Base-by-base conservation (phyloP, 139 green algal genomes). In the Pseudopediastrum boryanum region DNA sequence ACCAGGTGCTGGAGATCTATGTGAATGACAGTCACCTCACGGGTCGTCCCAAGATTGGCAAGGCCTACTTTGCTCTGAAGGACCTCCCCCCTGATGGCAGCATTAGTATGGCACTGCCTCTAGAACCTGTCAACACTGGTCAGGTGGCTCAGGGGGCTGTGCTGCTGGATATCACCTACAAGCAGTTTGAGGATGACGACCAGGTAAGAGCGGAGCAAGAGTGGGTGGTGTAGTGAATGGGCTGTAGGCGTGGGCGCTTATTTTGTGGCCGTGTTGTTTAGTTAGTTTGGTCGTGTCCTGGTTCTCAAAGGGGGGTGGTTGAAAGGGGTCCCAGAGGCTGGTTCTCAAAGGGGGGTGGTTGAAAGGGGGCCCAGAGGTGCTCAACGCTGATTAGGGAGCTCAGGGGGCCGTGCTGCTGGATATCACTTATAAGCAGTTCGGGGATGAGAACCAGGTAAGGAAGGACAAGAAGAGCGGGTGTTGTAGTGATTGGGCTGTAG, bases 1-100 rank as follows among this genome's bases (percentile, higher is more conserved):
- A n/a, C 9, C 91, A 97, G 90, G 67, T 86, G 38, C 58, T 98
- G 68, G 88, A 94, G 73, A 83, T 98, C 50, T 78, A 84, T n/a
- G 91, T 98, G 23, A 85, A 85, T n/a, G 94, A 98, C 82, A 92
- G 82, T 0, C 93, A 90, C 67, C 84, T 97, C 27, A 97, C 94
- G 1, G 93, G 92, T 0, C 89, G 93, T 7, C 86, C 91, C 10
- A 91, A 94, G 42, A 86, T 98, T 4, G 94, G 92, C 10, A 69
- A 83, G 21, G 88, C 88, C 16, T 54, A 50, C 16, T 75, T 98
- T 4, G 73, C 82, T 13, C 88, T 98, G 31, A 29, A 33, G 19
- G 51, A 76, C n/a, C 59, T 85, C 3, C 77, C 72, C 4, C 67
- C 71, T 19, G 76, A 88, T 21, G 91, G 91, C 44, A 83, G 69